Evolutionary conservation across 2,329 filamentous ascomycete genomes (phyloP).

Genomic region (Pyrenophora graminea): DNA sequence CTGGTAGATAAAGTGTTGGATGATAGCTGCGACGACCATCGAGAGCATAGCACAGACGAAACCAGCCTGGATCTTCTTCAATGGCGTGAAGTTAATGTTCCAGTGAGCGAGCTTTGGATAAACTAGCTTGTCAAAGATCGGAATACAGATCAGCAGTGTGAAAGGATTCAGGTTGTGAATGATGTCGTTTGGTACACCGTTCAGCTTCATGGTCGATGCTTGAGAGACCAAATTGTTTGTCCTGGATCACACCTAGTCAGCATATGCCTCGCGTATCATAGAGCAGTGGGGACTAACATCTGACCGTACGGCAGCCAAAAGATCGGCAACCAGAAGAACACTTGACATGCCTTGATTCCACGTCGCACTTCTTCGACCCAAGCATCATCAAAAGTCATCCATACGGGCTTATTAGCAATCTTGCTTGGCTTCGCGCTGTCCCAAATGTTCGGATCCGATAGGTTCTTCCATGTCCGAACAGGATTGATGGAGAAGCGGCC

Average conservation of each 20-base stretch:
- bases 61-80: slow-evolving; percentile 73
- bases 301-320: slow-evolving; percentile 65
- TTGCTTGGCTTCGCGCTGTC: slow-evolving; percentile 66
- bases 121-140: slow-evolving; percentile 62
- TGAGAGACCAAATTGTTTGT: slow-evolving; percentile 62
- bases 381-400: slow-evolving; percentile 81
- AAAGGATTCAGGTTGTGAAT: slow-evolving; percentile 77
- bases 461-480: slow-evolving; percentile 53
- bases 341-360: slow-evolving; percentile 29
- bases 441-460: slow-evolving; percentile 45
- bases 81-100: slow-evolving; percentile 69
- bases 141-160: slow-evolving; percentile 74
- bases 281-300: slow-evolving; percentile 1
- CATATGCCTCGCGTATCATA: neutral
- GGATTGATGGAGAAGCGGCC: slow-evolving; percentile 64
- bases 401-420: slow-evolving; percentile 60
- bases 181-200: slow-evolving; percentile 75
- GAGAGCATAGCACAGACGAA: slow-evolving; percentile 69
- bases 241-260: slow-evolving; percentile 45
- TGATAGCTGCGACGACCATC: slow-evolving; percentile 59
- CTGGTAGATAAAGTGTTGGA: slow-evolving; percentile 62
- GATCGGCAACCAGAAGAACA: slow-evolving; percentile 56
- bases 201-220: slow-evolving; percentile 56
- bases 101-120: slow-evolving; percentile 69
- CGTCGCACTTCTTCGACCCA: slow-evolving; percentile 66